These are phyloP conservation scores for Piloderma croceum DNA, from an alignment of 768 basidiomycete species.

Conservation along the genomic window DNA sequence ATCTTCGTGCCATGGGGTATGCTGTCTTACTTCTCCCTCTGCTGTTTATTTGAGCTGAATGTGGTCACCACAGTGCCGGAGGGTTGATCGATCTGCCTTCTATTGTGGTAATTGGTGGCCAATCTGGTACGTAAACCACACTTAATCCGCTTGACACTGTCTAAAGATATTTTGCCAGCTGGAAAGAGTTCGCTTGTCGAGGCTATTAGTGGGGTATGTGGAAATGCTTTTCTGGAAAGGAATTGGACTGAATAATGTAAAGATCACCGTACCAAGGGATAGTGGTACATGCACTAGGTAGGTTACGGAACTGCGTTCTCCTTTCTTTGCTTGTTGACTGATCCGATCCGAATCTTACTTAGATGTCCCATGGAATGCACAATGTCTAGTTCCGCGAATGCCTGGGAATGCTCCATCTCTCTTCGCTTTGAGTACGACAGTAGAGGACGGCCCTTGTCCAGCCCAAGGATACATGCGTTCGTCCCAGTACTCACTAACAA, in stretches of 20 bases:
- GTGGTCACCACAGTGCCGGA: constrained; percentile 18
- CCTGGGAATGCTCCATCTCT: constrained; percentile 43
- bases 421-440: constrained; percentile 34
- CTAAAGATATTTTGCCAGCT: constrained; percentile 26
- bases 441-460: too few relatives aligned
- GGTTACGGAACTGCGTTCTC: neutral
- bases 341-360: constrained; percentile 1
- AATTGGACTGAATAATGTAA: neutral
- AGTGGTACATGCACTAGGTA: constrained; percentile 57
- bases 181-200: constrained; percentile 60
- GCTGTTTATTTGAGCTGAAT: constrained; percentile 3
- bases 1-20: constrained; percentile 38
- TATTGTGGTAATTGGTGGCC: constrained; percentile 51
- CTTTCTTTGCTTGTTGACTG: neutral
- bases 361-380: constrained; percentile 54
- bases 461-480: too few relatives aligned
- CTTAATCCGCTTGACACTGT: neutral
- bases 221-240: neutral
- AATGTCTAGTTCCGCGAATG: constrained; percentile 32
- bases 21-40: constrained; percentile 1
- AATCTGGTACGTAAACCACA: constrained; percentile 38
- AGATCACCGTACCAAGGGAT: constrained; percentile 60
- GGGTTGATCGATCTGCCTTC: too few relatives aligned
- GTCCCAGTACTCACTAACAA: constrained; percentile 27
- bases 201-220: constrained; percentile 47